Percentiles rank a stretch among this genome's conserved stretches.
Conservation (phyloP, 2,329 filamentous ascomycete genomes). For the Alternaria sp. region DNA sequence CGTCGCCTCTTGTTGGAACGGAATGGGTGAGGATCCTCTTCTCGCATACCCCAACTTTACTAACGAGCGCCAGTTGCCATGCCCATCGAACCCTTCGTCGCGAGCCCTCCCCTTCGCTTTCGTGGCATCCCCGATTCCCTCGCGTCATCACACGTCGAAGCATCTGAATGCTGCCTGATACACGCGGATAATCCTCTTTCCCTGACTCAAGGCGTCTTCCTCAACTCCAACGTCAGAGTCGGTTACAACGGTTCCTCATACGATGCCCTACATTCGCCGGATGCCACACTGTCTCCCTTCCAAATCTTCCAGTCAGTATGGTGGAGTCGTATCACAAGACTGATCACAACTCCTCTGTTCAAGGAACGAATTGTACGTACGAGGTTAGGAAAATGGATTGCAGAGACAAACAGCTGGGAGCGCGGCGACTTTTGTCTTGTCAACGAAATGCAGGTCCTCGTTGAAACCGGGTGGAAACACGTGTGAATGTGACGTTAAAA, state of each 20-base stretch:
- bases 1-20: conserved; percentile 75
- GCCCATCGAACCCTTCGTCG: conserved; percentile 35
- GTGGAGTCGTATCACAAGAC: conserved; percentile 22
- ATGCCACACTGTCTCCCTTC: conserved; percentile 18
- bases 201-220: conserved; percentile 63
- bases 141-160: conserved; percentile 69
- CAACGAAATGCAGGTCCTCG: conserved; percentile 52
- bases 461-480: conserved; percentile 49
- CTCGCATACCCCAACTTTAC: not conserved
- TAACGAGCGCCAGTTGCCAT: conserved; percentile 32
- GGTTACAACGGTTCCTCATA: conserved; percentile 62
- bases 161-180: conserved; percentile 80
- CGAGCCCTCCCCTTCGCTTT: conserved; percentile 61
- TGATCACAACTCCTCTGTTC: conserved; percentile 16
- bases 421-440: conserved; percentile 44
- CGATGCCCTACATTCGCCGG: conserved; percentile 17
- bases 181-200: conserved; percentile 74
- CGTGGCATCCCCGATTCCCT: conserved; percentile 71
- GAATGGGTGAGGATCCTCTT: conserved; percentile 55
- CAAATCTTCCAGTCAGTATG: conserved; percentile 21
- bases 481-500: conserved; percentile 26
- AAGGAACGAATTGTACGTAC: conserved; percentile 20
- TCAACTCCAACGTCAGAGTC: conserved; percentile 75
- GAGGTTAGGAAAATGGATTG: conserved; percentile 20
- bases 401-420: conserved; percentile 27